Evolutionary conservation across 2,329 filamentous ascomycete species (phyloP).

Genomic region (Phoma sp.): DNA sequence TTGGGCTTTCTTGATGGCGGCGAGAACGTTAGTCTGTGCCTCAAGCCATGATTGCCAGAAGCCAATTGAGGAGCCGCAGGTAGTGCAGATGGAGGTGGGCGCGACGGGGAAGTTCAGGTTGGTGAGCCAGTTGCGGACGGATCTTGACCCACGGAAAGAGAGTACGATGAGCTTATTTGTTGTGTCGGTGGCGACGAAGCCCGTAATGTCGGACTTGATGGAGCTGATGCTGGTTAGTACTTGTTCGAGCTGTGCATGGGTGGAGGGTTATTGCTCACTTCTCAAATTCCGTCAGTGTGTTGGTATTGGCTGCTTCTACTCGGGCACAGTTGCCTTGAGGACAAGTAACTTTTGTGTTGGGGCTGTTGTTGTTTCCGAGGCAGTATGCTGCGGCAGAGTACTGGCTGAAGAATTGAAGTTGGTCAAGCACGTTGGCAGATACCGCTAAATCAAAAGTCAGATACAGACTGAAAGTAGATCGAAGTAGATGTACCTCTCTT

Average conservation of each 20-base stretch:
- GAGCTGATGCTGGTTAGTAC: constrained; percentile 28
- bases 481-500: constrained; percentile 34
- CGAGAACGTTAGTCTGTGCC: constrained; percentile 53
- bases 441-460: constrained; percentile 39
- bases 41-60: constrained; percentile 68
- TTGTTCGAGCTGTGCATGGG: background rate
- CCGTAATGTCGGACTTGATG: constrained; percentile 53
- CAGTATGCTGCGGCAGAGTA: constrained; percentile 64
- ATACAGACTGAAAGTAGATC: background rate
- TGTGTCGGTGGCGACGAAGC: constrained; percentile 56
- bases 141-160: constrained; percentile 66
- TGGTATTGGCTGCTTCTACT: constrained; percentile 57
- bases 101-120: constrained; percentile 57
- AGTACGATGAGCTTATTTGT: constrained; percentile 64
- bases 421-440: constrained; percentile 49
- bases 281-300: constrained; percentile 57
- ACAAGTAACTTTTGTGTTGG: constrained; percentile 55
- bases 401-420: constrained; percentile 58
- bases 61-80: constrained; percentile 64
- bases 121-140: constrained; percentile 68
- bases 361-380: constrained; percentile 55
- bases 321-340: constrained; percentile 55
- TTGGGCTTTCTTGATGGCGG: constrained; percentile 55
- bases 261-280: constrained; percentile 47
- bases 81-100: constrained; percentile 52